Base-by-base conservation (phyloP, 371 early-diverging fungal genomes). In the Syncephalis fuscata region DNA sequence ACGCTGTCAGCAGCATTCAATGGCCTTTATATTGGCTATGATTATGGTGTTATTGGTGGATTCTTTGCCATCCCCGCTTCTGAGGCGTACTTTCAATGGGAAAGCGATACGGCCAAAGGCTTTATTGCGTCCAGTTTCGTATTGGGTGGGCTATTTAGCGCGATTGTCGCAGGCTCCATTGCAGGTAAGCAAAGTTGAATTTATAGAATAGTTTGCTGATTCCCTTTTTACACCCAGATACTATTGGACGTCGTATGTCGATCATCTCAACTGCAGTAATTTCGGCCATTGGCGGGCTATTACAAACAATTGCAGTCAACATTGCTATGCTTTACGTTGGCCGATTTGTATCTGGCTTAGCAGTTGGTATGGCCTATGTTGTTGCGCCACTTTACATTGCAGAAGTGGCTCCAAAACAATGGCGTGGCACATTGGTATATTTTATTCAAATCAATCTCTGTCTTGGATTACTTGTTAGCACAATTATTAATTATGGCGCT, bases 371-470 rank as follows among this genome's bases (percentile, higher is more conserved):
- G n/a, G 27, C 46, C 17, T 54, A 49, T 15, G 45, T 50, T 45
- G 41, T 46, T 17, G 55, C 49, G 16, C 55, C 55, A 17, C 21
- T 54, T 24, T 98, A 88, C 69, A 83, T 92, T 60, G 78, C 89
- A 16, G 90, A 93, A 51, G 74, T 93, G 10, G 81, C 94, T n/a
- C 82, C 89, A n/a, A 73, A 85, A 41, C 57, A 71, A 11, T 74
- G 84, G 55, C 83, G 94, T 61, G 98, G 96, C 22, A 68, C 85
- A 21, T 59, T 95, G 21, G 79, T 86, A 37, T 80, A 89, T 10
- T 67, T 89, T 25, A 87, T 94, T 60, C 92, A 93, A 59, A 82
- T 85, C 58, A 81, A 90, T 38, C 83, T 94, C 40, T 76, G 87
- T 23, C 62, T 72, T 57, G 50, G 50, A 27, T 44, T 50, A 14